Percentiles rank a stretch among this genome's conserved stretches.
Evolutionary conservation across 2,329 filamentous ascomycete genomes (phyloP).

Genomic region (Hypoxylon sp.): DNA sequence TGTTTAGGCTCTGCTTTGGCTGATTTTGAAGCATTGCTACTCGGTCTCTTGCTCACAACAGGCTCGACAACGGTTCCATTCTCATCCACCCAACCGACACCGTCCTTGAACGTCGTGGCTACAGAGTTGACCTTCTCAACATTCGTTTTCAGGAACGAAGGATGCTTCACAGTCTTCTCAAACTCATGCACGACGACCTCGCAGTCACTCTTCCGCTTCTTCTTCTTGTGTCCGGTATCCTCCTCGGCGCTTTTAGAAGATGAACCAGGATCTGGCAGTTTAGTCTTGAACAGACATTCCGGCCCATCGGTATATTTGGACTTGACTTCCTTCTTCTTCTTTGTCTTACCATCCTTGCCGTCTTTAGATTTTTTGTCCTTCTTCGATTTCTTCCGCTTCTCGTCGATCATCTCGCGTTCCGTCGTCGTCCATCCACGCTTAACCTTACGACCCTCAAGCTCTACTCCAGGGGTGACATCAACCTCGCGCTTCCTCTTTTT

Average conservation of each 20-base stretch:
- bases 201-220: constrained; percentile 70
- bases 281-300: constrained; percentile 89
- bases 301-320: constrained; percentile 80
- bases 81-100: constrained; percentile 89
- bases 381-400: constrained; percentile 62
- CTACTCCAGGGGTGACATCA: constrained; percentile 74
- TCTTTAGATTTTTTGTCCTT: constrained; percentile 58
- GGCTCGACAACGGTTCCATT: constrained; percentile 81
- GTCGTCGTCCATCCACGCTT: constrained; percentile 92
- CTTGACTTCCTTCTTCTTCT: constrained; percentile 70
- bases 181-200: constrained; percentile 90
- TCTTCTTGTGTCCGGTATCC: constrained; percentile 66
- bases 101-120: constrained; percentile 80
- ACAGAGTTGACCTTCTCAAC: constrained; percentile 61
- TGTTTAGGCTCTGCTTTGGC: constrained; percentile 36
- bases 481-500: constrained; percentile 68
- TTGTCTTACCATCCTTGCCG: constrained; percentile 68
- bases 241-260: constrained; percentile 60
- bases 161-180: constrained; percentile 84
- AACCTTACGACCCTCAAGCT: constrained; percentile 82
- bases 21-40: constrained; percentile 49
- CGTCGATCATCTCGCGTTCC: constrained; percentile 63
- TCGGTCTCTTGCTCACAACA: constrained; percentile 59
- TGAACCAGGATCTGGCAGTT: constrained; percentile 69
- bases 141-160: constrained; percentile 80